A percentile compares a stretch with the other conserved stretches of the same genome.
Evolutionary conservation across 352 stramenopile species (phyloP).

Genomic region (Pseudoperonospora humuli): DNA sequence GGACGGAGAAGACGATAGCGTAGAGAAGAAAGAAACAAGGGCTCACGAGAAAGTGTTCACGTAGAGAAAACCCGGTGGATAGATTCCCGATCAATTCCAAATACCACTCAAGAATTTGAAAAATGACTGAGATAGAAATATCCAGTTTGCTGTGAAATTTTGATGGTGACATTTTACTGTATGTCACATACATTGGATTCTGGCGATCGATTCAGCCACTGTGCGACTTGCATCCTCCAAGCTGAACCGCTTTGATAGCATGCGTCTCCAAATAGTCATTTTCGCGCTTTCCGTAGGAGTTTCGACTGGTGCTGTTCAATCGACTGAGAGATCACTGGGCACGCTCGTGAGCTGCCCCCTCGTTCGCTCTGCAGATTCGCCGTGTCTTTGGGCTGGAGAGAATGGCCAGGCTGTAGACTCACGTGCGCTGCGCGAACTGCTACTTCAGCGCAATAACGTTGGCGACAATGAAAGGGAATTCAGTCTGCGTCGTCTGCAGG

Average conservation of each 20-base stretch:
- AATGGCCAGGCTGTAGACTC: conserved; percentile 33
- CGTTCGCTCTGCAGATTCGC: conserved; percentile 13
- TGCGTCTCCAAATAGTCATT: conserved; percentile 9
- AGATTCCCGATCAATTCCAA: too few species aligned
- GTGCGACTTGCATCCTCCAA: conserved; percentile 1
- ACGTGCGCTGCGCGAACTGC: conserved; percentile 33
- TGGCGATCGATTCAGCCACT: conserved; percentile 3
- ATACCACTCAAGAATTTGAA: too few species aligned
- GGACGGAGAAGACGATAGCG: too few species aligned
- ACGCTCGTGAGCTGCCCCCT: conserved; percentile 42
- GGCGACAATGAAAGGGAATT: conserved; percentile 17
- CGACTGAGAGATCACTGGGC: conserved; percentile 30
- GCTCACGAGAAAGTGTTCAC: too few species aligned
- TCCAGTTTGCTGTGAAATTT: too few species aligned
- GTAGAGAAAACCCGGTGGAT: too few species aligned
- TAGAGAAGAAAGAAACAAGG: too few species aligned
- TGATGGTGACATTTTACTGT: too few species aligned
- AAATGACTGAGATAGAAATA: too few species aligned
- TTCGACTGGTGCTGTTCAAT: conserved; percentile 3
- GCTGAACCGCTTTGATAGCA: neutral
- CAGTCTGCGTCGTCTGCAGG: conserved; percentile 38
- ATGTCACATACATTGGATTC: too few species aligned
- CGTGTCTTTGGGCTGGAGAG: conserved; percentile 54
- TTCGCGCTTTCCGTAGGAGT: conserved; percentile 3
- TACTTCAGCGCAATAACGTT: conserved; percentile 32